Evolutionary conservation across 1,284 basidiomycete species (phyloP).

Genomic region (Thelephora terrestris): DNA sequence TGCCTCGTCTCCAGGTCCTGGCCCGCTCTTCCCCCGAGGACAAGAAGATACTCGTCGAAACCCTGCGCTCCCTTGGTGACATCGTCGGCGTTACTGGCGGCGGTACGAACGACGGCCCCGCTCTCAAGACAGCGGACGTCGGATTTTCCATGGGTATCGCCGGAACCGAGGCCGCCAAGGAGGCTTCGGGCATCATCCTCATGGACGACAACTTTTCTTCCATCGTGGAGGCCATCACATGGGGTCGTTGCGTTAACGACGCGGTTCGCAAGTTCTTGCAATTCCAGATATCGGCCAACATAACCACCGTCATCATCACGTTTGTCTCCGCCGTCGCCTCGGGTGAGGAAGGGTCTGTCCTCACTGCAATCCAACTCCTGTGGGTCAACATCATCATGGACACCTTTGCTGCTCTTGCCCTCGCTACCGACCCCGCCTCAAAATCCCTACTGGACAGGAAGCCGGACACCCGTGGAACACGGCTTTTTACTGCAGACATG

Average conservation of each 20-base stretch:
- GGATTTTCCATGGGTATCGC: conserved; percentile 99
- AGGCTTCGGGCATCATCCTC: conserved; percentile 97
- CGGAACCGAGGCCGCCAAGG: conserved; percentile 98
- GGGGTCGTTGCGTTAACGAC: conserved; percentile 99
- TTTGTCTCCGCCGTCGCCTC: conserved; percentile 87
- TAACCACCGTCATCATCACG: conserved; percentile 92
- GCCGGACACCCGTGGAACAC: conserved; percentile 82
- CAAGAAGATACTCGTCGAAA: conserved; percentile 90
- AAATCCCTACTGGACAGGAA: conserved; percentile 89
- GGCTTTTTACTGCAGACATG: conserved; percentile 87
- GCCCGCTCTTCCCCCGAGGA: conserved; percentile 98
- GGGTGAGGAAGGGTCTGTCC: conserved; percentile 56
- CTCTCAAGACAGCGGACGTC: conserved; percentile 89
- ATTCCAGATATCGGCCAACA: conserved; percentile 96
- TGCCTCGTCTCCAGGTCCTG: conserved; percentile 65
- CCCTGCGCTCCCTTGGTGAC: conserved; percentile 80
- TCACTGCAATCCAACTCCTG: conserved; percentile 91
- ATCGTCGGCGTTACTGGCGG: conserved; percentile 97
- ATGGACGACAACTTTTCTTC: conserved; percentile 98
- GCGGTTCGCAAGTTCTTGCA: conserved; percentile 96
- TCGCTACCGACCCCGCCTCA: conserved; percentile 96
- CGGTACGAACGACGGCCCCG: conserved; percentile 96
- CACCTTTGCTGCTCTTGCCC: conserved; percentile 93
- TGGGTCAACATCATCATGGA: conserved; percentile 99
- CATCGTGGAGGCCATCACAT: conserved; percentile 96